Evolutionary conservation across 352 stramenopile species (phyloP), one percentile per base, ranked within the genome.

Genomic region (Pythium monospermum): DNA sequence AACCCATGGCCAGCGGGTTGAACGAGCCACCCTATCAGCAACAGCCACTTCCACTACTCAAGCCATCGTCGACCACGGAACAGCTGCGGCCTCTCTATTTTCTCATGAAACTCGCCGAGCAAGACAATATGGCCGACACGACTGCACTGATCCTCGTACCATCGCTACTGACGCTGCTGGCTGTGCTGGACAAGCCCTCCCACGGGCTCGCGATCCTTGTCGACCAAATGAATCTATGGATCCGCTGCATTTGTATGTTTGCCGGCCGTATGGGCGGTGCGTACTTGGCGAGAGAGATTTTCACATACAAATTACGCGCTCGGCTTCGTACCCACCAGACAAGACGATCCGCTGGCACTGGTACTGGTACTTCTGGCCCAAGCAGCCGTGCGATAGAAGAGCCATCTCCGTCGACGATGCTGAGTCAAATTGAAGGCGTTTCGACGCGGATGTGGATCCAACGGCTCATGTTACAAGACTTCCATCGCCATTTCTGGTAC

Each of bases 121-220:
- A 94, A 61, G 83, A 94, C 59, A 91, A 91, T 41, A 94, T 94
- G 83, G 83, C 83, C 2, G 83, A 94, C 48, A 91, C 83, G 31
- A 92, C 80, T 0, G 83, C 83, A 6, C 71, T 94, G 8, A 89
- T 94, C 51, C 61, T 94, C 26, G 83, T 94, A 18, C 83, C 83
- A 31, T 90, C 83, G 13, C 58, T 94, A 18, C 38, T 94, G 26
- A 90, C 83, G 19, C 53, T 91, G 19, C 62, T 92, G 3, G 75
- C 81, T 1, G 76, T 87, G 22, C 83, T 92, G 19, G 79, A 88
- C 26, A 87, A 87, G 38, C 79, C 82, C 16, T 72, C 76, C 0
- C 73, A 75, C 43, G 76, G 74, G 2, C 65, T 89, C 18, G 40
- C 61, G 12, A 78, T 91, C 31, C 35, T 91, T 16, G 69, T 81